phyloP scores from a whole-genome alignment of 176 grass and related monocot species.

The Pontederia crassipes region DNA sequence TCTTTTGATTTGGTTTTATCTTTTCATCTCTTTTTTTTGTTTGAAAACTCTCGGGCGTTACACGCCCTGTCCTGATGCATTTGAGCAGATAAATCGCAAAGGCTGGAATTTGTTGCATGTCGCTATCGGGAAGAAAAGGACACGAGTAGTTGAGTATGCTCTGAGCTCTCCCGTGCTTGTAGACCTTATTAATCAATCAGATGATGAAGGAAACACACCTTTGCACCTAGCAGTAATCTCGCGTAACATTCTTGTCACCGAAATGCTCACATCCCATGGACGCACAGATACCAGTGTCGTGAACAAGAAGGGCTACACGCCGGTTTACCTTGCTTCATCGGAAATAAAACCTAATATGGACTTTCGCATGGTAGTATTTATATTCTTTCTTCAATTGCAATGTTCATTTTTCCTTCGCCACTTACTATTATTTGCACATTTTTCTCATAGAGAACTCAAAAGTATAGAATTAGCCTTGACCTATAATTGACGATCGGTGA shows the following conservation, averaged over 20 bases:
- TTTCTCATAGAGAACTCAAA: no score
- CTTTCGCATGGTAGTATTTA: not conserved
- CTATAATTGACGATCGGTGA: no score
- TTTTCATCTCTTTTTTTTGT: no score
- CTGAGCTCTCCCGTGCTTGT: not conserved
- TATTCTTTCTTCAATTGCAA: not conserved
- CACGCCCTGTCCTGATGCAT: conserved; percentile 12
- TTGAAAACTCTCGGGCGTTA: conserved; percentile 19
- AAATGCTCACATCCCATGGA: not conserved
- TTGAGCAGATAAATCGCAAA: not conserved
- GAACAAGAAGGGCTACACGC: not conserved
- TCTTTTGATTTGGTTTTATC: no score
- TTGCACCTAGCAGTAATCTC: conserved; percentile 7
- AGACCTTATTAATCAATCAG: conserved; percentile 1
- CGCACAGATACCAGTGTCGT: not conserved
- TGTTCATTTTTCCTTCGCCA: not conserved
- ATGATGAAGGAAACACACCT: conserved; percentile 4
- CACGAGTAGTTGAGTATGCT: not conserved
- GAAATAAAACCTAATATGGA: not conserved
- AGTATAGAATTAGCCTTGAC: no score
- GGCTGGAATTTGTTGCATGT: conserved; percentile 5
- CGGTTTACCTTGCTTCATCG: not conserved
- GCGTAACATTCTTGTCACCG: not conserved
- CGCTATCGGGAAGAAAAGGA: conserved; percentile 1
- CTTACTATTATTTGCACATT: no score